Base-by-base conservation (phyloP, 331 rosid species). In the Acacia concinna region DNA sequence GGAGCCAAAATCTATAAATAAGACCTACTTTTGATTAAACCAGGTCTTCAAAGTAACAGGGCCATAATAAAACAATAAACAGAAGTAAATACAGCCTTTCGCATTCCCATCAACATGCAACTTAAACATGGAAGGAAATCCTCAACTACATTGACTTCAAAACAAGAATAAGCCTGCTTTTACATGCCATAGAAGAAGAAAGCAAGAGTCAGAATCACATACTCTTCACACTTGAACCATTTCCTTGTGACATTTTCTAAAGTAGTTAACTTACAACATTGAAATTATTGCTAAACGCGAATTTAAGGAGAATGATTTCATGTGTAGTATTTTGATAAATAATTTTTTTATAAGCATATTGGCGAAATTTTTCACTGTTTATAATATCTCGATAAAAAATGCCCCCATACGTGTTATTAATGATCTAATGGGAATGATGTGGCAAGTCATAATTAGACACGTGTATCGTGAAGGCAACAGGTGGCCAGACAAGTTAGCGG, bases 71-170 rank as follows among this genome's bases (percentile, higher is more conserved):
- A 62, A 60, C 25, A 9, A 1, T 0, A 63, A 70, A 12, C 12
- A 32, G 14, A 41, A 47, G 43, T 44, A 68, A 23, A 28, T 30
- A 31, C 32, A 25, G 49, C 28, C 44, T 57, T 34, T 57, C 1
- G 14, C 37, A 14, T 66, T 34, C n/a, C 37, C 69, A 67, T 21
- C 25, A n/a, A 70, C 43, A 68, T 3, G 71, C 32, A 57, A 78
- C 37, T 27, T 35, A 38, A 20, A 72, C 72, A 78, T 27, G 27
- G 11, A 75, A 84, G 62, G 46, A 79, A 75, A 75, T 44, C 34
- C 52, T 27, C 35, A 37, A 46, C 59, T 11, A 21, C 21, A 37
- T 30, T 65, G 56, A 31, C 31, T 73, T 52, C 21, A 54, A 73
- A 78, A 43, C 54, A 1, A 9, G 49, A 56, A n/a, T n/a, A n/a